Evolutionary conservation across 2,329 filamentous ascomycete genomes (phyloP).

Genomic region (Leptographium procerum): DNA sequence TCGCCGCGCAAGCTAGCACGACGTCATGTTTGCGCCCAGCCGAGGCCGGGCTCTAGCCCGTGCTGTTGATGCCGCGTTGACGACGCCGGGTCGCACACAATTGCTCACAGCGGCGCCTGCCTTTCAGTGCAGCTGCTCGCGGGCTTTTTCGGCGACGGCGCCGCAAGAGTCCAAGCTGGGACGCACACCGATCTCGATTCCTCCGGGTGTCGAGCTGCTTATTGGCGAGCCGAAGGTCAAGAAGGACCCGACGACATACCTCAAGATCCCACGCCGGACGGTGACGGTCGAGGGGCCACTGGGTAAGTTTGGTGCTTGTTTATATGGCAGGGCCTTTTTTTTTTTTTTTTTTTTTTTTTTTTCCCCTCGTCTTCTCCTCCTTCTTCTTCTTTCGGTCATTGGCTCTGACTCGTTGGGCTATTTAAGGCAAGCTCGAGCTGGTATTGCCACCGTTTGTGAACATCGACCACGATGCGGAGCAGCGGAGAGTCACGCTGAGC

Average conservation of each 20-base stretch:
- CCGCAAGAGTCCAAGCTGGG: slow-evolving; percentile 72
- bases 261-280: slow-evolving; percentile 50
- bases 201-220: slow-evolving; percentile 69
- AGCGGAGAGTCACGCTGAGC: slow-evolving; percentile 53
- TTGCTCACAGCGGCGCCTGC: not conserved
- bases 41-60: slow-evolving; percentile 30
- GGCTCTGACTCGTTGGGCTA: not conserved
- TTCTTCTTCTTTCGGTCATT: too few relatives aligned
- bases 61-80: slow-evolving; percentile 31
- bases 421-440: slow-evolving; percentile 59
- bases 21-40: slow-evolving; percentile 8
- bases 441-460: slow-evolving; percentile 69
- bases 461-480: slow-evolving; percentile 54
- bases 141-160: slow-evolving; percentile 58
- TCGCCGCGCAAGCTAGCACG: not conserved
- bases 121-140: not conserved
- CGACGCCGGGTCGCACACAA: not conserved
- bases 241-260: slow-evolving; percentile 46
- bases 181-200: slow-evolving; percentile 65
- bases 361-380: too few relatives aligned
- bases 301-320: too few relatives aligned
- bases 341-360: too few relatives aligned
- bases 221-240: slow-evolving; percentile 50
- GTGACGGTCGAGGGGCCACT: slow-evolving; percentile 73
- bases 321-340: too few relatives aligned